These are phyloP conservation scores for Phaeotremella fagi DNA, from an alignment of 768 basidiomycete genomes.

Conservation along the genomic window DNA sequence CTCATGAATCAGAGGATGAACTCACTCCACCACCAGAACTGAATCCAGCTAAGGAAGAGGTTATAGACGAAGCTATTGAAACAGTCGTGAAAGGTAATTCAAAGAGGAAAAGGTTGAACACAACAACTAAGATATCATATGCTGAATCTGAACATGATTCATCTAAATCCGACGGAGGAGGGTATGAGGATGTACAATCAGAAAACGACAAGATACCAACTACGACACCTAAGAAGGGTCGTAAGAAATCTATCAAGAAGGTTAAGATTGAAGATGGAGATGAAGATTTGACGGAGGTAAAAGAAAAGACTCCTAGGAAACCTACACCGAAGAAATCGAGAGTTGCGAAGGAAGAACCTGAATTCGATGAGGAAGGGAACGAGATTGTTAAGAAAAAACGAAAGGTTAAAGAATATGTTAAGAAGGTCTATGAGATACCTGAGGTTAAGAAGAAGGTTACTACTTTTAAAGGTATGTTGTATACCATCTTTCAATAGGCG, in stretches of 20 bases:
- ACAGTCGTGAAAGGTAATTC: neutral
- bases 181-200: too few relatives aligned
- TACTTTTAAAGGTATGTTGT: conserved; percentile 55
- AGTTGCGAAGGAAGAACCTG: conserved; percentile 39
- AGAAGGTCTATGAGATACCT: conserved; percentile 60
- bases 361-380: conserved; percentile 37
- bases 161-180: too few relatives aligned
- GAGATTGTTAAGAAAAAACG: conserved; percentile 46
- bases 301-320: conserved; percentile 24
- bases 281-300: conserved; percentile 12
- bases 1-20: conserved; percentile 9
- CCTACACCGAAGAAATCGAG: conserved; percentile 37
- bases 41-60: neutral
- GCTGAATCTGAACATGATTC: conserved; percentile 8
- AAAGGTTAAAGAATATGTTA: conserved; percentile 40
- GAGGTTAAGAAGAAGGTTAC: conserved; percentile 64
- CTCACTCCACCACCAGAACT: conserved; percentile 15
- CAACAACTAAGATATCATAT: conserved; percentile 7
- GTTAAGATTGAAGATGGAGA: conserved; percentile 4
- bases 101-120: conserved; percentile 13
- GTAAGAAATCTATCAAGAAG: conserved; percentile 9
- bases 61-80: neutral
- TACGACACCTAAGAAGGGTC: conserved; percentile 7
- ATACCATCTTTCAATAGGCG: neutral
- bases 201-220: too few relatives aligned